These are phyloP conservation scores for Omphalotus guepiniiformis DNA, from an alignment of 768 basidiomycete genomes.

Conservation along the genomic window DNA sequence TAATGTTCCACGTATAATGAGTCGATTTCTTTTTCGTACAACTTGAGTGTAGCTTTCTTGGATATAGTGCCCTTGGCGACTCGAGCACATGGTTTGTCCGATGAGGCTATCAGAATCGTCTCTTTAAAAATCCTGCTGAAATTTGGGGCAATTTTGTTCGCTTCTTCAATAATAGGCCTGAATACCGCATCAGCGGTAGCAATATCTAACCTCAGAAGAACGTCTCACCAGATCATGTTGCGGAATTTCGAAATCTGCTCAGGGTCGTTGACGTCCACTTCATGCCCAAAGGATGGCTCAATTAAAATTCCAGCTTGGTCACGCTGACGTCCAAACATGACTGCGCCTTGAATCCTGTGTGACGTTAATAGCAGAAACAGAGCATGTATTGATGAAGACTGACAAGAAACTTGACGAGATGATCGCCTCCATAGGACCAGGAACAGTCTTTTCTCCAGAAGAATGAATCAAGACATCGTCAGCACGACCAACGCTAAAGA, in stretches of 20 bases:
- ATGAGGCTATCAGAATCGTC: conserved; percentile 43
- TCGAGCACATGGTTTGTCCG: conserved; percentile 37
- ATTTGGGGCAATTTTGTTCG: conserved; percentile 33
- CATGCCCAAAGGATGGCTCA: conserved; percentile 19
- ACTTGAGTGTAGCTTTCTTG: conserved; percentile 32
- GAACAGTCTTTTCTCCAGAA: conserved; percentile 29
- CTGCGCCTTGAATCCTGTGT: conserved; percentile 16
- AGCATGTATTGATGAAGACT: conserved; percentile 12
- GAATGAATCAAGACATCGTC: conserved; percentile 28
- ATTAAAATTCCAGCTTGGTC: conserved; percentile 28
- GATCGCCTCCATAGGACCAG: conserved; percentile 22
- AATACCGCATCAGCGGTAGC: neutral
- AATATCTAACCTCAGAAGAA: neutral
- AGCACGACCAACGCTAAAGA: conserved; percentile 24
- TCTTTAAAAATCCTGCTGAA: conserved; percentile 46
- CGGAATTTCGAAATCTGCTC: conserved; percentile 24
- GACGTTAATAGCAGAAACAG: neutral
- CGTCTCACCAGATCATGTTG: conserved; percentile 30
- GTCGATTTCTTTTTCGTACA: conserved; percentile 38
- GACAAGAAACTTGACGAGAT: conserved; percentile 20
- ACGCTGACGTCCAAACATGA: conserved; percentile 39
- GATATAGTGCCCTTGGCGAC: conserved; percentile 43
- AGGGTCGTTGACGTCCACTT: conserved; percentile 27
- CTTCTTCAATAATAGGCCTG: conserved; percentile 38
- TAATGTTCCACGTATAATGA: conserved; percentile 26